Conservation (phyloP, 768 basidiomycete genomes). For the Flagelloscypha sp. region DNA sequence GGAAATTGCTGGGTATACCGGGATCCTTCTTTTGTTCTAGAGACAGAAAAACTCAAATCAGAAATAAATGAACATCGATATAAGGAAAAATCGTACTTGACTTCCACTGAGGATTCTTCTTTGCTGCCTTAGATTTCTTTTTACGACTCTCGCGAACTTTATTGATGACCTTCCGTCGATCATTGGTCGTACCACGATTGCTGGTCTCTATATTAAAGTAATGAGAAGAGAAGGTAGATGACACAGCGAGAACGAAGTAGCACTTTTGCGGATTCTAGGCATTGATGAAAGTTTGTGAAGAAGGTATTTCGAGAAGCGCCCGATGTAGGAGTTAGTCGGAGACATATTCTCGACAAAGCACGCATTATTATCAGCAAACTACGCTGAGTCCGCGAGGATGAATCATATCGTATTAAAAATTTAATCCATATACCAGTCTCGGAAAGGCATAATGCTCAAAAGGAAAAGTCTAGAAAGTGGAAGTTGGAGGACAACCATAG, state of each 20-base stretch:
- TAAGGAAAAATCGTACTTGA: conserved; percentile 49
- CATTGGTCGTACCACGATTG: conserved; percentile 66
- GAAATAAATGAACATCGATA: background rate
- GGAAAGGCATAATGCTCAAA: too few relatives aligned
- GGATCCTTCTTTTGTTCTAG: conserved; percentile 83
- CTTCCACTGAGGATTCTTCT: conserved; percentile 83
- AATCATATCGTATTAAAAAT: too few relatives aligned
- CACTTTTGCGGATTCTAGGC: conserved; percentile 71
- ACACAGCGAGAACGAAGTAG: too few relatives aligned
- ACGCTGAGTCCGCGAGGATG: too few relatives aligned
- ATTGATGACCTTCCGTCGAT: conserved; percentile 63
- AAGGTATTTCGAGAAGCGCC: too few relatives aligned
- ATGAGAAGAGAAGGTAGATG: too few relatives aligned
- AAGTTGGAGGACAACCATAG: too few relatives aligned
- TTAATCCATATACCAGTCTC: too few relatives aligned
- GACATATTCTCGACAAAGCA: too few relatives aligned
- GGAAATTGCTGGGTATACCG: conserved; percentile 89
- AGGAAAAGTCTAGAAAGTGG: too few relatives aligned
- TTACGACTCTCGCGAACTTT: conserved; percentile 71
- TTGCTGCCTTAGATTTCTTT: conserved; percentile 66
- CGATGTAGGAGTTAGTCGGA: too few relatives aligned
- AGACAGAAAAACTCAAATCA: conserved; percentile 3
- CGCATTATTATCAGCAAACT: too few relatives aligned
- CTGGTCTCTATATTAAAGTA: conserved; percentile 58
- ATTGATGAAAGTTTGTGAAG: conserved; percentile 30